A percentile compares a stretch with the other conserved stretches of the same genome.
Conservation (phyloP, 192 early-diverging fungal genomes). For the Dimargaris cristalligena region DNA sequence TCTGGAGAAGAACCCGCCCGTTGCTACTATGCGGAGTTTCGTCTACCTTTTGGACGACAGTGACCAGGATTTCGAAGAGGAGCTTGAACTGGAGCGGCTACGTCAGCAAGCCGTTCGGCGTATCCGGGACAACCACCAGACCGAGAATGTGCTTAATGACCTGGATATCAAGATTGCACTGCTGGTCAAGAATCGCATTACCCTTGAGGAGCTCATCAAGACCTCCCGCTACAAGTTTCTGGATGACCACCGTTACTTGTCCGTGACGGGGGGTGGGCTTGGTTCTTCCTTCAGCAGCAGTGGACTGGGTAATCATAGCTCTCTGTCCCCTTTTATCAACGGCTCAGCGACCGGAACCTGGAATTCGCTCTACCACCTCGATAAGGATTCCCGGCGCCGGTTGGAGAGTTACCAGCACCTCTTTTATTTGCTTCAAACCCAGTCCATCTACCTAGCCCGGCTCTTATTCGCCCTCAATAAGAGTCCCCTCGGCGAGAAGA, state of each 20-base stretch:
- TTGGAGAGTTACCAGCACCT: constrained; percentile 80
- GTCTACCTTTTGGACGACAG: constrained; percentile 78
- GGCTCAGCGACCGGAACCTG: constrained; percentile 24
- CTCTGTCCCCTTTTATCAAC: constrained; percentile 17
- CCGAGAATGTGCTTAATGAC: constrained; percentile 61
- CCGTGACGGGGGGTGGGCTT: background rate
- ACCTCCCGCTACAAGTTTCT: constrained; percentile 5
- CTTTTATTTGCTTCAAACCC: constrained; percentile 94
- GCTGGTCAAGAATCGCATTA: constrained; percentile 85
- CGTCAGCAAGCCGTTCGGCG: constrained; percentile 70
- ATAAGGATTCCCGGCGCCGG: constrained; percentile 67
- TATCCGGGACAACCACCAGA: constrained; percentile 77
- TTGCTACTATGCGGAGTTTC: constrained; percentile 63
- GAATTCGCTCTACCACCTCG: constrained; percentile 57
- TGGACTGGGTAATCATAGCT: background rate
- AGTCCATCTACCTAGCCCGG: constrained; percentile 77
- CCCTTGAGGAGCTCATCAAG: constrained; percentile 57
- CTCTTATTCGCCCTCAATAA: constrained; percentile 83
- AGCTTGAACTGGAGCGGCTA: constrained; percentile 70
- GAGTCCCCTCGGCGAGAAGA: constrained; percentile 28
- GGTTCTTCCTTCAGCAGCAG: background rate
- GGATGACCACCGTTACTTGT: constrained; percentile 1
- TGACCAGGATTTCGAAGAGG: constrained; percentile 86
- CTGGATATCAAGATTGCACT: constrained; percentile 94
- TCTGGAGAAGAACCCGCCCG: constrained; percentile 58